Base-by-base conservation (phyloP, 2,329 filamentous ascomycete genomes). In the Ilyonectria mors-panacis region DNA sequence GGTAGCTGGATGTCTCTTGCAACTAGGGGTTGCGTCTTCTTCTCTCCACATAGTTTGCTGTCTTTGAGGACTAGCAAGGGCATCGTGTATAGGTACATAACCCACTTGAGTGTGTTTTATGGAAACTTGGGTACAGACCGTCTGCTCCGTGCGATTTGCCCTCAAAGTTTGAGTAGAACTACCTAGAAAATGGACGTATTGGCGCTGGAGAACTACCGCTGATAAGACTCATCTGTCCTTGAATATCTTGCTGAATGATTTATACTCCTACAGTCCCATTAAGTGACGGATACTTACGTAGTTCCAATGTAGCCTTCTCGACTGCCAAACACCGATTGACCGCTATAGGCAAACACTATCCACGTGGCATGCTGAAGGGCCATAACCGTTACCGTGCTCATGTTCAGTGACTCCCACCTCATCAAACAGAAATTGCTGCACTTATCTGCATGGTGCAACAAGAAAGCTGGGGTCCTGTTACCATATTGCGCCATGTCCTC, bases 381-480 rank as follows among this genome's bases (percentile, higher is more conserved):
- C 39, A 26, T n/a, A 6, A 2, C 5, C n/a, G 39, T 42, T 17
- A 8, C 39, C 6, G n/a, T 17, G 28, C 1, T 19, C 26, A 21
- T 53, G 10, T 30, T 4, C 28, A 19, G n/a, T 21, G 35, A 21
- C 28, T 7, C 45, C 44, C 42, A 42, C 51, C 37, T 48, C 47
- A 39, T 45, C 21, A 50, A 61, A 12, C 42, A 19, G 6, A 10
- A 9, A 30, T 12, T 51, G 26, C 48, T 45, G 13, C 64, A 23
- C 48, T 26, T 42, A 56, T 56, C 51, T 42, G 28, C 45, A 56
- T 47, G 53, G 58, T 66, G 53, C 21, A 45, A 62, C 63, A 44
- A 30, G 12, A 50, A 48, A 48, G 45, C 55, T 42, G 39, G 48
- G 57, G 35, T 37, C 33, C 26, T 37, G 51, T 30, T 53, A 66